phyloP scores from a whole-genome alignment of 2,329 filamentous ascomycete genomes.

The Talaromyces albobiverticillius region DNA sequence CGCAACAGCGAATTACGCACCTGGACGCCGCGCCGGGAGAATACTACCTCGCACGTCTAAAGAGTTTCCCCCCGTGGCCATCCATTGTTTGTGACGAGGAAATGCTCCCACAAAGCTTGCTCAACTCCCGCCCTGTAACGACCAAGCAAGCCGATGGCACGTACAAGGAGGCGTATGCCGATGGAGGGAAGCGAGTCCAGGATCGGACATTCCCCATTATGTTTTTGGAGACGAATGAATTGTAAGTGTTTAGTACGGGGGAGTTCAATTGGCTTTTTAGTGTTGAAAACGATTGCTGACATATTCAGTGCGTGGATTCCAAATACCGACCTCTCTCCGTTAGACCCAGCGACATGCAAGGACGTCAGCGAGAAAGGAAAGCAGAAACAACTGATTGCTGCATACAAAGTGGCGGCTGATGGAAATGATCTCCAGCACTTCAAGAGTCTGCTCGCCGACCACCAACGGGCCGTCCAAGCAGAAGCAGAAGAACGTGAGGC shows the following conservation, averaged over 20 bases:
- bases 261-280: no score
- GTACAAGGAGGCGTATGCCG: constrained; percentile 81
- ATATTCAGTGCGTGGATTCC: constrained; percentile 77
- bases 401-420: constrained; percentile 77
- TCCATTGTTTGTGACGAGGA: constrained; percentile 90
- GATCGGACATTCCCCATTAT: constrained; percentile 92
- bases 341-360: constrained; percentile 70
- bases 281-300: no score
- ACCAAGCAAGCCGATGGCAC: constrained; percentile 78
- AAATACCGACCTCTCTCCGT: constrained; percentile 76
- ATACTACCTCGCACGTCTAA: constrained; percentile 88
- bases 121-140: constrained; percentile 77
- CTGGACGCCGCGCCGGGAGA: constrained; percentile 85
- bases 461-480: constrained; percentile 54
- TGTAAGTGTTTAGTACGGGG: constrained; percentile 75
- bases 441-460: constrained; percentile 69
- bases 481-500: constrained; percentile 66
- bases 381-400: constrained; percentile 75
- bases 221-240: constrained; percentile 94
- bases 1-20: constrained; percentile 66
- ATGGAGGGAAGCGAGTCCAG: constrained; percentile 79
- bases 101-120: constrained; percentile 79
- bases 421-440: constrained; percentile 75
- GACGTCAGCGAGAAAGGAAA: constrained; percentile 67
- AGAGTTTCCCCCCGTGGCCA: constrained; percentile 93